Evolutionary conservation across 176 grass and related monocot species (phyloP).

Genomic region (Thalia dealbata): DNA sequence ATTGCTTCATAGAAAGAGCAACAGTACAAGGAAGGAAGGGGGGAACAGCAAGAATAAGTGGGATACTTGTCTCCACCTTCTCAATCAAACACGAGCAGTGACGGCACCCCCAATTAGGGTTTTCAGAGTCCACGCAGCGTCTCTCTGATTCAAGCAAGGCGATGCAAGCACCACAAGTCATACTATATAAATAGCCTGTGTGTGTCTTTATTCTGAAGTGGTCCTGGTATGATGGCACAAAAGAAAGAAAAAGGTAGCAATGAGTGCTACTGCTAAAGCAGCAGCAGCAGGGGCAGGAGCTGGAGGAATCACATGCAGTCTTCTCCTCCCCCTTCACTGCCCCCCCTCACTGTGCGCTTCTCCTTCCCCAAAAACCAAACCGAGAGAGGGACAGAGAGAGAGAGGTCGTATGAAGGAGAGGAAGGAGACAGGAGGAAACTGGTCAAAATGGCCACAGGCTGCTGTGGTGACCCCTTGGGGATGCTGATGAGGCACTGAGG

Average conservation of each 20-base stretch:
- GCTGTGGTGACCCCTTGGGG: no score
- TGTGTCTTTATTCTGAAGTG: neutral
- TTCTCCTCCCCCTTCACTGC: neutral
- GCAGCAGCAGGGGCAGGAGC: neutral
- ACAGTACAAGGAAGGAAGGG: no score
- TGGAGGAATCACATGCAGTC: conserved; percentile 3
- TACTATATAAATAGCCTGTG: neutral
- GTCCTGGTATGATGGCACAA: neutral
- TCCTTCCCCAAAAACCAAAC: neutral
- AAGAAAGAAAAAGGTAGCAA: neutral
- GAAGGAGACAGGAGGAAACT: neutral
- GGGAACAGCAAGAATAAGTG: no score
- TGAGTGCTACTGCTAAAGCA: neutral
- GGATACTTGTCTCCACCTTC: no score
- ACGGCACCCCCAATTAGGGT: no score
- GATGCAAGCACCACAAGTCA: neutral
- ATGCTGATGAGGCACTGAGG: neutral
- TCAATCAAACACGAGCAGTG: no score
- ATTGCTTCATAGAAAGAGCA: no score
- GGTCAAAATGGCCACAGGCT: neutral
- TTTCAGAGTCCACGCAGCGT: no score
- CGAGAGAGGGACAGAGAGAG: neutral
- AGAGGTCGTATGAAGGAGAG: neutral
- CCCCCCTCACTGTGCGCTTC: neutral
- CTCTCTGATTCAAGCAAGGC: neutral